Evolutionary conservation across 805 yeast genomes (phyloP).

Genomic region (Yarrowia porcina): DNA sequence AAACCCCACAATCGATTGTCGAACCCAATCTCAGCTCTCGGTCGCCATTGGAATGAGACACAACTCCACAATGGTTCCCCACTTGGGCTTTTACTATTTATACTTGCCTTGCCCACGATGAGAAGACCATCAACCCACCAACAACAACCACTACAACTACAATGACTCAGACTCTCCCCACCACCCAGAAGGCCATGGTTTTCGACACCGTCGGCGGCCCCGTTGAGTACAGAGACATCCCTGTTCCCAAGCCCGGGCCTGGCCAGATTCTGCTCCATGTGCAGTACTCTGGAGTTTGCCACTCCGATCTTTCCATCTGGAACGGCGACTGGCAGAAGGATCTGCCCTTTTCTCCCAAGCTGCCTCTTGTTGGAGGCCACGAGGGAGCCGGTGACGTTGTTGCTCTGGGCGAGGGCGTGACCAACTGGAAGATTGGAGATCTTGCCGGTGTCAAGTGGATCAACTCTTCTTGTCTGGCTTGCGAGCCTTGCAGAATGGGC

Average conservation of each 20-base stretch:
- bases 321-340: slow-evolving; percentile 93
- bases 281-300: slow-evolving; percentile 89
- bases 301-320: slow-evolving; percentile 92
- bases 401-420: slow-evolving; percentile 66
- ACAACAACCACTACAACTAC: background rate
- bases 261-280: slow-evolving; percentile 77
- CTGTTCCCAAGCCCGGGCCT: slow-evolving; percentile 75
- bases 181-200: slow-evolving; percentile 66
- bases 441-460: slow-evolving; percentile 82
- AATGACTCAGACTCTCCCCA: slow-evolving; percentile 45
- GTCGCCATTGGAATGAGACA: background rate
- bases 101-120: background rate
- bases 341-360: slow-evolving; percentile 75
- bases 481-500: slow-evolving; percentile 68
- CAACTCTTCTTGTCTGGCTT: slow-evolving; percentile 69
- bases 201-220: slow-evolving; percentile 65
- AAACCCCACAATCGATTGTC: background rate
- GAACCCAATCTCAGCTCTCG: background rate
- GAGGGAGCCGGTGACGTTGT: slow-evolving; percentile 89
- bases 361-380: slow-evolving; percentile 83
- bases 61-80: background rate
- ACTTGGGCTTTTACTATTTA: background rate
- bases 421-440: slow-evolving; percentile 73
- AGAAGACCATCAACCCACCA: background rate
- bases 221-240: slow-evolving; percentile 64